Evolutionary conservation across 2,329 filamentous ascomycete species (phyloP), one percentile per base, ranked within the genome.

Genomic region (Colletotrichum euphorbiae): DNA sequence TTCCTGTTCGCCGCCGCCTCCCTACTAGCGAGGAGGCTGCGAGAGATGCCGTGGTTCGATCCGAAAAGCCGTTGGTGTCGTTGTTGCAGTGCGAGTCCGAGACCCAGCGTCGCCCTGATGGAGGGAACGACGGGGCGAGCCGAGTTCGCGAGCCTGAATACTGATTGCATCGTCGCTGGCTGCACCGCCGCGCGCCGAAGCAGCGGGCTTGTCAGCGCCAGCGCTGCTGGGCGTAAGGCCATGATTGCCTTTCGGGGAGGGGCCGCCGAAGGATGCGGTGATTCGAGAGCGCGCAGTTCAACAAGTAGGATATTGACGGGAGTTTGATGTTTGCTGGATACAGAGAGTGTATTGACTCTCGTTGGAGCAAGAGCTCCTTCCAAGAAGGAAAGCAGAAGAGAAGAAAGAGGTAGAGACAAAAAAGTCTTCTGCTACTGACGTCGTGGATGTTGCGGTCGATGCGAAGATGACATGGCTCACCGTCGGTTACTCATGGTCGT

Each of bases 1-100:
- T 97, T 97, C 79, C 93, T 92, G 80, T 98, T 99, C 42, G 96
- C 97, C 24, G 92, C 91, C 77, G 94, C 91, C 81, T 99, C 96
- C 73, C 94, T 87, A 72, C 93, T 92, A 38, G 94, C 93, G 38
- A 99, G 87, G 64, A 95, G 83, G 71, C 85, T 89, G 69, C 86
- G 84, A 51, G 88, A 85, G 62, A 88, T 81, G 19, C 84, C 84
- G 69, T 82, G 83, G 7, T 80, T 76, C 28, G 78, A 79, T 66
- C 83, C 80, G 73, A 84, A 84, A 50, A 70, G 77, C 21, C 43
- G 57, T 50, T 62, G 65, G 9, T 64, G 65, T 28, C 48, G 51
- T n/a, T 52, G 72, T 42, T 72, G 40, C 65, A 70, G 38, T 70
- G 74, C 51, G 24, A 67, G 64, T n/a, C 64, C 64, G 33, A 75